Evolutionary conservation across 495 filamentous ascomycete genomes (phyloP).

Genomic region (Physcia stellaris): DNA sequence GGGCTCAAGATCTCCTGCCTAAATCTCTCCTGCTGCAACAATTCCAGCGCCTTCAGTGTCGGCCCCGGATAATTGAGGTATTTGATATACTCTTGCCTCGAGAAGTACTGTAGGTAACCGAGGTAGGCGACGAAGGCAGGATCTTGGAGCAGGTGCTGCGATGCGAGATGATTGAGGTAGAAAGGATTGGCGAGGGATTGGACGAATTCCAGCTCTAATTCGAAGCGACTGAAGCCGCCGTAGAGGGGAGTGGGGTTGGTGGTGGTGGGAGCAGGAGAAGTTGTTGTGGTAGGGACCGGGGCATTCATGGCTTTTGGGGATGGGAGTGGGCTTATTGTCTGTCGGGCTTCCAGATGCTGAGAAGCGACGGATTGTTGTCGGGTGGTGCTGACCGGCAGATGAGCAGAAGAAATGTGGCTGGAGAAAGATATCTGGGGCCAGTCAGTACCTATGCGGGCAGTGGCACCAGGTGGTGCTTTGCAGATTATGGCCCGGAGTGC

Average conservation of each 20-base stretch:
- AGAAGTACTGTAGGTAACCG: conserved; percentile 74
- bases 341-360: no score
- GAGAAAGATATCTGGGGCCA: no score
- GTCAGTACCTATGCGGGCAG: no score
- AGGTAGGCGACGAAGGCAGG: conserved; percentile 63
- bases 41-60: conserved; percentile 65
- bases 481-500: no score
- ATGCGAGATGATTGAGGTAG: conserved; percentile 73
- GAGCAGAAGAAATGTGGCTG: no score
- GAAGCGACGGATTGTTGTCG: no score
- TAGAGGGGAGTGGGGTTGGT: conserved; percentile 21
- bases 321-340: no score
- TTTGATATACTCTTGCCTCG: conserved; percentile 65
- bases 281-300: no score
- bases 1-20: conserved; percentile 68
- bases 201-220: conserved; percentile 72
- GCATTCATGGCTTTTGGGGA: no score
- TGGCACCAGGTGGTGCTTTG: no score
- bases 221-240: conserved; percentile 55
- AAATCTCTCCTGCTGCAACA: conserved; percentile 75
- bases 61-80: conserved; percentile 73
- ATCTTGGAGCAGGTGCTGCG: conserved; percentile 33
- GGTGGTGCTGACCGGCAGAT: no score
- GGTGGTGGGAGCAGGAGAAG: no score
- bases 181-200: conserved; percentile 72